A percentile compares a stretch with the other conserved stretches of the same genome.
These are phyloP conservation scores for Pestalotiopsis sp. DNA, from an alignment of 2,329 filamentous ascomycete species.

Conservation along the genomic window DNA sequence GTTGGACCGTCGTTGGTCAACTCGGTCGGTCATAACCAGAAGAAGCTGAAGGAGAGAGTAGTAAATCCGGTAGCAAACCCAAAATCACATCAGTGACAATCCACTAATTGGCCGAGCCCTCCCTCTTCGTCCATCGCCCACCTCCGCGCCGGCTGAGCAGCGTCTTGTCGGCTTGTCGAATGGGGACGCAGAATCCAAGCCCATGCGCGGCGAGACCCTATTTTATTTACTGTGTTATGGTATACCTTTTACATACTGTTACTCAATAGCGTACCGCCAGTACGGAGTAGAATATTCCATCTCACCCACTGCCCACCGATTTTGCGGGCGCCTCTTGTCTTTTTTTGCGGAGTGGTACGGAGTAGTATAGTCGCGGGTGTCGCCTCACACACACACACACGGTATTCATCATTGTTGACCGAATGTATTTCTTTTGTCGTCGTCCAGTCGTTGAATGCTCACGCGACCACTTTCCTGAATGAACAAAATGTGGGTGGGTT, in stretches of 20 bases:
- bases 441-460: neutral
- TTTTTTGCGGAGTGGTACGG: neutral
- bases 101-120: slow-evolving; percentile 9
- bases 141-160: neutral
- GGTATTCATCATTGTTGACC: neutral
- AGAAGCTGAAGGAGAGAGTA: neutral
- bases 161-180: neutral
- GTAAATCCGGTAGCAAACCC: no score
- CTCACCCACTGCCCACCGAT: neutral
- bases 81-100: neutral
- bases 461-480: slow-evolving; percentile 9
- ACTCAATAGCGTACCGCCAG: neutral
- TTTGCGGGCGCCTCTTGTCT: neutral
- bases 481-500: slow-evolving; percentile 1
- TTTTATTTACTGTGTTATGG: neutral
- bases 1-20: neutral
- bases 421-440: neutral
- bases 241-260: neutral
- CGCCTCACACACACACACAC: neutral
- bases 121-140: neutral
- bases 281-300: neutral
- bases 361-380: neutral
- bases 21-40: neutral
- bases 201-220: neutral
- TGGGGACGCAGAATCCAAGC: neutral